phyloP scores from a whole-genome alignment of 495 filamentous ascomycete species.

The Aspergillus campestris region DNA sequence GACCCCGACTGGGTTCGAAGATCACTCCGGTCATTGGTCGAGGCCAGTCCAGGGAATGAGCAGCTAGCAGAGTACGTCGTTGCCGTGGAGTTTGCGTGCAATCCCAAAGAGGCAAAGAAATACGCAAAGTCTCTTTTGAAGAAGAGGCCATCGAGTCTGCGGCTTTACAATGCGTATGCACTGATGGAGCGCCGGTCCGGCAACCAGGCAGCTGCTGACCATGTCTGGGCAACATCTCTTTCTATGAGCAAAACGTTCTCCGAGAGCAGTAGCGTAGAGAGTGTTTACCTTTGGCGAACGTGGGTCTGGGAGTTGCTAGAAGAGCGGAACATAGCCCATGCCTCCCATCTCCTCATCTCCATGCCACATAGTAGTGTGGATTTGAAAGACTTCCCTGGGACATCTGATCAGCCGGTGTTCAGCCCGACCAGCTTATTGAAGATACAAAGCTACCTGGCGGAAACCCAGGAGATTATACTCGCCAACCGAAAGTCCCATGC shows the following conservation, averaged over 20 bases:
- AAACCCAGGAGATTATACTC: conserved; percentile 47
- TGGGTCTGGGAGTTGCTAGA: conserved; percentile 66
- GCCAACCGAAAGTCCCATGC: conserved; percentile 33
- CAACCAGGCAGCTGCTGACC: conserved; percentile 45
- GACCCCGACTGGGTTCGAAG: conserved; percentile 41
- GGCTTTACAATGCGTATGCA: conserved; percentile 72
- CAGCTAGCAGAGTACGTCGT: conserved; percentile 62
- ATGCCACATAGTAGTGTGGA: conserved; percentile 27
- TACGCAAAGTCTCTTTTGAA: conserved; percentile 67
- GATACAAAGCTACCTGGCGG: conserved; percentile 43
- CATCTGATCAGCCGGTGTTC: conserved; percentile 11
- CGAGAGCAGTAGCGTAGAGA: conserved; percentile 27
- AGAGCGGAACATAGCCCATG: conserved; percentile 31
- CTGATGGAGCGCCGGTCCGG: conserved; percentile 57
- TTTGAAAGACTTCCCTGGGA: conserved; percentile 12
- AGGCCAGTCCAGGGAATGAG: conserved; percentile 30
- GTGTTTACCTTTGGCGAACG: conserved; percentile 54
- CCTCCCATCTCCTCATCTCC: conserved; percentile 39
- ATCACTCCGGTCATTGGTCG: conserved; percentile 49
- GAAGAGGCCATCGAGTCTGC: conserved; percentile 50
- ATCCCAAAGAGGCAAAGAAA: conserved; percentile 51
- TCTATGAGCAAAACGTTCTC: conserved; percentile 42
- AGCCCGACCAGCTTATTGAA: conserved; percentile 44
- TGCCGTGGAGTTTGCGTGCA: conserved; percentile 55
- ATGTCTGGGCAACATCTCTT: conserved; percentile 59